Evolutionary conservation across 305 asterid genomes (phyloP), one percentile per base, ranked within the genome.

Genomic region (Monarda citriodora): DNA sequence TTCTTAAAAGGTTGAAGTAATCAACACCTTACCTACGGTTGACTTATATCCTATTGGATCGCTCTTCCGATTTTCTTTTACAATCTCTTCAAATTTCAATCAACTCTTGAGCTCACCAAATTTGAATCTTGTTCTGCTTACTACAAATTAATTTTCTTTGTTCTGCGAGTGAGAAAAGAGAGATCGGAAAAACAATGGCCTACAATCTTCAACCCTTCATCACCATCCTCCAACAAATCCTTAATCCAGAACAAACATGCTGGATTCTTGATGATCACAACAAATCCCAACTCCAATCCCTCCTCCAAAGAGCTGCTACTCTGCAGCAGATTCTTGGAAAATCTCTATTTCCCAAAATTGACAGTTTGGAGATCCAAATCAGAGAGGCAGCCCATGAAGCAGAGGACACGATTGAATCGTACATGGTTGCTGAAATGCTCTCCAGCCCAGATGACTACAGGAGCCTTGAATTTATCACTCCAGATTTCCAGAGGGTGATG

Each of bases 361-460:
- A 22, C 20, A 40, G n/a, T 16, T 41, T 67, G 69, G 70, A 67
- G 69, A 68, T 31, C 7, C 56, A 14, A 58, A 72, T 72, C 53
- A 13, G 44, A 26, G 58, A 72, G 2, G 60, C 59, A 41, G 64
- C 63, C 3, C 60, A 63, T 31, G 2, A 52, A 32, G 66, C 77
- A 15, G 70, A 72, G 40, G 66, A 67, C 25, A 15, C 52, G 11
- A 52, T 63, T 3, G 75, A 71, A 37, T 2, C 41, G 9, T 41
- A 55, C 38, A 38, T 54, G n/a, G 50, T 18, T 10, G 45, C 23
- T 32, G 52, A 26, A 29, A 54, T 55, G 16, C 45, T 45, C 9
- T 58, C 7, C 13, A 54, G 7, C 7, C 60, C 42, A 2, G 15
- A 17, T n/a, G 41, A 29, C 5, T 5, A 49, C 15, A 13, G 25